A percentile compares a stretch with the other conserved stretches of the same genome.
phyloP scores from a whole-genome alignment of 1,284 basidiomycete genomes.

The Xerocomus amazonicus region DNA sequence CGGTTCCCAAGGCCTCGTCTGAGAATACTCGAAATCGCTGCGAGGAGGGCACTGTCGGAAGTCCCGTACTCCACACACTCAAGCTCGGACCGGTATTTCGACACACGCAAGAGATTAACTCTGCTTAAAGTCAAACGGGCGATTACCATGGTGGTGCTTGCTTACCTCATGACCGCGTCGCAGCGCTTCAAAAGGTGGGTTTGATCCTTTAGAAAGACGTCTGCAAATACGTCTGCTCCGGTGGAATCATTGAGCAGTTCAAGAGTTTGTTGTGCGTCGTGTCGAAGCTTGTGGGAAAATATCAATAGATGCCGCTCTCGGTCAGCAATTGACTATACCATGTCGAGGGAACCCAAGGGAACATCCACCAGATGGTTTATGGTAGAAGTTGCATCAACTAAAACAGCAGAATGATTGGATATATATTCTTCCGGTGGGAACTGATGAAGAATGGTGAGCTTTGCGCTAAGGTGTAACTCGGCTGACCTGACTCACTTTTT shows the following conservation, averaged over 20 bases:
- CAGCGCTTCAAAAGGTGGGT: constrained; percentile 59
- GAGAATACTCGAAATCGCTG: constrained; percentile 53
- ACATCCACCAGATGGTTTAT: constrained; percentile 82
- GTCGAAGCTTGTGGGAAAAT: constrained; percentile 52
- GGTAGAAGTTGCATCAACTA: constrained; percentile 79
- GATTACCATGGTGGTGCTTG: constrained; percentile 3
- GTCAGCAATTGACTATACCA: constrained; percentile 41
- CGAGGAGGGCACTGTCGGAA: constrained; percentile 51
- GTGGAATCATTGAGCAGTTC: constrained; percentile 51
- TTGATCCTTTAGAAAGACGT: constrained; percentile 71
- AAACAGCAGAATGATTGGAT: constrained; percentile 48
- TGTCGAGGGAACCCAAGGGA: constrained; percentile 65
- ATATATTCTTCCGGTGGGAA: constrained; percentile 55
- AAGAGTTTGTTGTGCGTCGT: constrained; percentile 75
- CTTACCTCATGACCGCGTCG: constrained; percentile 62
- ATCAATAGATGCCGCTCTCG: background rate
- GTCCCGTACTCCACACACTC: constrained; percentile 61
- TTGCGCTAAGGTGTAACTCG: background rate
- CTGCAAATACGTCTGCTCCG: constrained; percentile 59
- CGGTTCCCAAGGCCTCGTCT: constrained; percentile 71
- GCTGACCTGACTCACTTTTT: constrained; percentile 38
- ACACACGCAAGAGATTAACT: constrained; percentile 57
- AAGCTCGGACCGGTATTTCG: constrained; percentile 44
- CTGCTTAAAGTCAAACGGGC: constrained; percentile 35
- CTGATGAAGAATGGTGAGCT: constrained; percentile 33